These are phyloP conservation scores for Massarina eburnea DNA, from an alignment of 2,329 filamentous ascomycete genomes.

Conservation along the genomic window DNA sequence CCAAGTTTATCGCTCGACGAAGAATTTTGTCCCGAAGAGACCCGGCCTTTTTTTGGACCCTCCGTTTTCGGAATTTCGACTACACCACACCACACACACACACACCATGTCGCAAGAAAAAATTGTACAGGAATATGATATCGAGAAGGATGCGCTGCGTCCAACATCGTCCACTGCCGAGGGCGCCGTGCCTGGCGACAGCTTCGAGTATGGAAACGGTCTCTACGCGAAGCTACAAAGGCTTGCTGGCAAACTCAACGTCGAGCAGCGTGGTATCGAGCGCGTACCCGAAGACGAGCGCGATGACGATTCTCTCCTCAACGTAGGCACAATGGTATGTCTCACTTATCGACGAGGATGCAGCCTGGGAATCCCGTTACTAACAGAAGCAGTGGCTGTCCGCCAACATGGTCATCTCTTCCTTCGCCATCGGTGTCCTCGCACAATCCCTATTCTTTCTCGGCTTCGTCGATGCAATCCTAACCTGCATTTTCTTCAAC, in stretches of 20 bases:
- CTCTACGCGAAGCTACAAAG: slow-evolving; percentile 63
- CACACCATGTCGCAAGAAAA: neutral
- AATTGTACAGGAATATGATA: slow-evolving; percentile 9
- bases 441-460: slow-evolving; percentile 68
- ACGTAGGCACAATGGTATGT: slow-evolving; percentile 71
- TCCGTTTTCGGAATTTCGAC: neutral
- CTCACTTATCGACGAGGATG: neutral
- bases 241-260: slow-evolving; percentile 64
- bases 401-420: slow-evolving; percentile 76
- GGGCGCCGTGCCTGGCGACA: slow-evolving; percentile 59
- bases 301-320: slow-evolving; percentile 63
- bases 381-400: slow-evolving; percentile 64
- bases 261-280: slow-evolving; percentile 77
- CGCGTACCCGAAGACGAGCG: slow-evolving; percentile 71
- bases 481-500: slow-evolving; percentile 76
- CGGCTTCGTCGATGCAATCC: slow-evolving; percentile 71
- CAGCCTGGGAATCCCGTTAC: neutral
- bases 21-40: too few species aligned
- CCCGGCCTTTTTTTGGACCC: too few species aligned
- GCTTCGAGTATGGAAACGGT: slow-evolving; percentile 59
- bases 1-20: too few species aligned
- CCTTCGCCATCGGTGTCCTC: slow-evolving; percentile 75
- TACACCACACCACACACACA: neutral
- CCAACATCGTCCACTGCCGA: slow-evolving; percentile 33
- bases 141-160: slow-evolving; percentile 28